Conservation (phyloP, 1,284 basidiomycete genomes). For the Malassezia sp. region DNA sequence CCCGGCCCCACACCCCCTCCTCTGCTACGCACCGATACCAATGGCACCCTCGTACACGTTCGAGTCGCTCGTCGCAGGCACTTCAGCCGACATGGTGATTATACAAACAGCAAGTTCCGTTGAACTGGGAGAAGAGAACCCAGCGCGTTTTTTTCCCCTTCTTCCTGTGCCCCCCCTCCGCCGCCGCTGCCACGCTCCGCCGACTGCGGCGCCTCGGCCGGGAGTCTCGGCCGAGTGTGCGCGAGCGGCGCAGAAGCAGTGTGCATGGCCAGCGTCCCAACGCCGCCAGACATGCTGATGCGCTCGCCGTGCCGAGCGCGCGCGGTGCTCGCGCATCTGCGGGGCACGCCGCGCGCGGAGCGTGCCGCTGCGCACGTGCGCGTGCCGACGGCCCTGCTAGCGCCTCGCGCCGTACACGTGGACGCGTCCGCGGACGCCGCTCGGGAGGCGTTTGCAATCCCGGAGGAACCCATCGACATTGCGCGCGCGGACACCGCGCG, state of each 20-base stretch:
- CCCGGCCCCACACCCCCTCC: not conserved
- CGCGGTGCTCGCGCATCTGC: not conserved
- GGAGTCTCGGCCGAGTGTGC: conserved; percentile 10
- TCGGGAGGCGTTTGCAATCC: conserved; percentile 5
- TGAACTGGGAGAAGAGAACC: conserved; percentile 14
- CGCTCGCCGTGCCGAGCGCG: not conserved
- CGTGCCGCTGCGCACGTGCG: conserved; percentile 5
- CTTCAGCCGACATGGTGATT: conserved; percentile 43
- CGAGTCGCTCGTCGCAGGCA: conserved; percentile 53
- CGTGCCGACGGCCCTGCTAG: not conserved
- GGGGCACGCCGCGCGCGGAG: not conserved
- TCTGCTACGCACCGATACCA: conserved; percentile 60
- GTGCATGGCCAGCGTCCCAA: no score
- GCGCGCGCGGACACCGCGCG: conserved; percentile 5
- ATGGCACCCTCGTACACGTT: conserved; percentile 86
- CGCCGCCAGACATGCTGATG: no score
- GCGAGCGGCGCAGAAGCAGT: not conserved
- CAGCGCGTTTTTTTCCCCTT: conserved; percentile 6
- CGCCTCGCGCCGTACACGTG: no score
- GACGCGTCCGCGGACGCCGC: not conserved
- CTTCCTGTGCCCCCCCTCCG: not conserved
- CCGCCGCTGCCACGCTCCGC: no score
- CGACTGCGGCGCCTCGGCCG: conserved; percentile 15
- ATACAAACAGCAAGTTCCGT: conserved; percentile 21
- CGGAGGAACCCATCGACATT: conserved; percentile 12